These are phyloP conservation scores for Phymatotrichopsis omnivora DNA, from an alignment of 2,329 filamentous ascomycete genomes.

Conservation along the genomic window DNA sequence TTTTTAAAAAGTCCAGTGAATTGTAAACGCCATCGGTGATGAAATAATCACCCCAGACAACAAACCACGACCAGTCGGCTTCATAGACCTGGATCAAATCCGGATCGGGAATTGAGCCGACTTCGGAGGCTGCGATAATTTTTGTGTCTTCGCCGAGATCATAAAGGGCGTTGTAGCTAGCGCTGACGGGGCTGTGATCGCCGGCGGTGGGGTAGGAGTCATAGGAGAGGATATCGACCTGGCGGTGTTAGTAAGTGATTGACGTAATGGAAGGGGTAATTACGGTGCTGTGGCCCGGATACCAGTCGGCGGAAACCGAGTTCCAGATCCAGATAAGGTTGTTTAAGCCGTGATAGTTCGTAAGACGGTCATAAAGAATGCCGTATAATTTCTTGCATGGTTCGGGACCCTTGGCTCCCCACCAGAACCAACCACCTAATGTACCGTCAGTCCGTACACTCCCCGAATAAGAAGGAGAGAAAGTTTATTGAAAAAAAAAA, in stretches of 20 bases:
- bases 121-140: conserved; percentile 42
- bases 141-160: conserved; percentile 40
- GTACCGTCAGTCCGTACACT: not conserved
- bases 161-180: conserved; percentile 40
- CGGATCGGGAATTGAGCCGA: conserved; percentile 41
- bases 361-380: conserved; percentile 40
- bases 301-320: conserved; percentile 40
- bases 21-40: conserved; percentile 40
- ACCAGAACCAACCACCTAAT: conserved; percentile 44
- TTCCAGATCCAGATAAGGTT: conserved; percentile 47
- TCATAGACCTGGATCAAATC: conserved; percentile 38
- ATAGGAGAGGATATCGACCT: conserved; percentile 41
- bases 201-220: conserved; percentile 38
- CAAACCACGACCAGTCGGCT: conserved; percentile 43
- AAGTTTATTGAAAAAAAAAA: no score
- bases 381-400: conserved; percentile 39
- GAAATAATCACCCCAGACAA: conserved; percentile 40
- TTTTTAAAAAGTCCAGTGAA: conserved; percentile 36
- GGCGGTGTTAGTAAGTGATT: conserved; percentile 30
- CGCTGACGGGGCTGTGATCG: conserved; percentile 38
- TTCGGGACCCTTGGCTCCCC: conserved; percentile 42
- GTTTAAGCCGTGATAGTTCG: conserved; percentile 39
- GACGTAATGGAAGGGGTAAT: conserved; percentile 32
- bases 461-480: not conserved
- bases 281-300: conserved; percentile 40